Evolutionary conservation across 1,139 yeast species (phyloP).

Genomic region (Meyerozyma elateridarum): DNA sequence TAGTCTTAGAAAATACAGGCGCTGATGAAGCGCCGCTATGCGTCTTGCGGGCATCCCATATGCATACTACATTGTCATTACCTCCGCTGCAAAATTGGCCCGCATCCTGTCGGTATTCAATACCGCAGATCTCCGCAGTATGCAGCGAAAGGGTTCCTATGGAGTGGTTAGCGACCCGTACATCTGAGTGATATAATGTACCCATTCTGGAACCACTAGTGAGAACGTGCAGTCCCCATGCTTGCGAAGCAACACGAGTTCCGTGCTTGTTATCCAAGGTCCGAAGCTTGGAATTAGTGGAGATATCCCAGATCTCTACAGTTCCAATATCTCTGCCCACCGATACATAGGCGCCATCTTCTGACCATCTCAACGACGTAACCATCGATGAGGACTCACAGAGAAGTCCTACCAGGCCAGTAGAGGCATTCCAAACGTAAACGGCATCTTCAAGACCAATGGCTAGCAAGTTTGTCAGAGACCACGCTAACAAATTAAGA

Average conservation of each 20-base stretch:
- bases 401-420: conserved; percentile 72
- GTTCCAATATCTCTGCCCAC: conserved; percentile 83
- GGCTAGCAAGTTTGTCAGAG: conserved; percentile 75
- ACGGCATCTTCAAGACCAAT: conserved; percentile 83
- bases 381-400: conserved; percentile 56
- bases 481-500: conserved; percentile 85
- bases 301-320: conserved; percentile 93
- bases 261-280: conserved; percentile 59
- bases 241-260: conserved; percentile 74
- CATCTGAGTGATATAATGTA: conserved; percentile 83
- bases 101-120: conserved; percentile 83
- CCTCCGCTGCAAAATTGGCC: conserved; percentile 89
- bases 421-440: conserved; percentile 88
- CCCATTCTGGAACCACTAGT: conserved; percentile 86
- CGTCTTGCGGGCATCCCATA: conserved; percentile 87
- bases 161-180: conserved; percentile 78
- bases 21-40: conserved; percentile 13
- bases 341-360: conserved; percentile 82
- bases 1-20: conserved; percentile 73
- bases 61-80: conserved; percentile 86
- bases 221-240: conserved; percentile 80
- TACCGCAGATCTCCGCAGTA: conserved; percentile 88
- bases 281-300: conserved; percentile 66
- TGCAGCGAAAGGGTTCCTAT: conserved; percentile 56
- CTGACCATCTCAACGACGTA: conserved; percentile 85